Evolutionary conservation across 148 eudicot species (phyloP).

Genomic region (Fagopyrum tataricum): DNA sequence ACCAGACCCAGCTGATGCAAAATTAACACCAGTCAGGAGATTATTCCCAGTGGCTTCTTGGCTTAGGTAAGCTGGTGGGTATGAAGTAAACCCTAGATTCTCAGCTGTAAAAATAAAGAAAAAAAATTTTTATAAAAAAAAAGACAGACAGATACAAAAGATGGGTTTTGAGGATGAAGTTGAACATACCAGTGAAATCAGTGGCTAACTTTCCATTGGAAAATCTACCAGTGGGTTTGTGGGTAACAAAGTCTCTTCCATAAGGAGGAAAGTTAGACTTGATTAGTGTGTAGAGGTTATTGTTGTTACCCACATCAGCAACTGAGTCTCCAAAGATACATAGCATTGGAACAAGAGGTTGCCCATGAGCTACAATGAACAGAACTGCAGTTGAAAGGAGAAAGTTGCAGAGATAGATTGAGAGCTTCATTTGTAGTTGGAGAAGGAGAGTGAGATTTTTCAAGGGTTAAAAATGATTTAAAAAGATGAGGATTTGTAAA

Average conservation of each 20-base stretch:
- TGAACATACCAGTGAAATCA: constrained; percentile 68
- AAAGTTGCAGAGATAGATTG: constrained; percentile 18
- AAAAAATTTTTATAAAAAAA: neutral
- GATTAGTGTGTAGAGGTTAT: constrained; percentile 54
- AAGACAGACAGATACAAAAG: neutral
- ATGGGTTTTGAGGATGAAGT: neutral
- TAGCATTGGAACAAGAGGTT: constrained; percentile 71
- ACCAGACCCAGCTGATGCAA: constrained; percentile 91
- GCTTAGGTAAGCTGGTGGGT: constrained; percentile 75
- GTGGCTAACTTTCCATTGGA: constrained; percentile 86
- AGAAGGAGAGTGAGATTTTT: neutral
- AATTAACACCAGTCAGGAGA: constrained; percentile 58
- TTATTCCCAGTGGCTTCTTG: constrained; percentile 51
- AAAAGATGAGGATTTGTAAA: neutral
- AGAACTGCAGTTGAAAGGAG: constrained; percentile 15
- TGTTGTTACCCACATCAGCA: constrained; percentile 83
- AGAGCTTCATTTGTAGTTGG: constrained; percentile 25
- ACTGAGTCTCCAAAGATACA: constrained; percentile 82
- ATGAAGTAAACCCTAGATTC: constrained; percentile 61
- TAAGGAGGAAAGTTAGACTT: constrained; percentile 88
- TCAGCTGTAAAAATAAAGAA: constrained; percentile 48
- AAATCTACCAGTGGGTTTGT: constrained; percentile 81
- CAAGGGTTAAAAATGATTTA: neutral
- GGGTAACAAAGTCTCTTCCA: constrained; percentile 71
- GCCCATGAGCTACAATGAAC: constrained; percentile 25